Percentiles rank a stretch among this genome's conserved stretches.
Evolutionary conservation across 1,139 yeast species (phyloP).

Genomic region (Dujonia santamariae): DNA sequence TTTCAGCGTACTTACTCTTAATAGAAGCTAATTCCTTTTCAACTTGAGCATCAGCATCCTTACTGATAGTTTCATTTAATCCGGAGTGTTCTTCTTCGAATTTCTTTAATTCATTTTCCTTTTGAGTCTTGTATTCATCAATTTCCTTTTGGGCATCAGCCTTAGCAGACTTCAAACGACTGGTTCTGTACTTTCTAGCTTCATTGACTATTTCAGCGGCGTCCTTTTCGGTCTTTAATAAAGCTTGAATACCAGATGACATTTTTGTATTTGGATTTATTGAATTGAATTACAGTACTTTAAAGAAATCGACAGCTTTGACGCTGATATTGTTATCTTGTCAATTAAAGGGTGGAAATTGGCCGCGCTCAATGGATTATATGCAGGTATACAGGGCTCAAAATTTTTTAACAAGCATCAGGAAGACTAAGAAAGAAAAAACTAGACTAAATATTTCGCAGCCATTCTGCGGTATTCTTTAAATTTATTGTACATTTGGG

Average conservation of each 20-base stretch:
- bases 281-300: not conserved
- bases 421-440: no score
- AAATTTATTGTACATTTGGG: not conserved
- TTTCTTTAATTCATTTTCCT: constrained; percentile 76
- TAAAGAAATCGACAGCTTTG: no score
- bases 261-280: constrained; percentile 13
- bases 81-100: constrained; percentile 71
- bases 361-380: not conserved
- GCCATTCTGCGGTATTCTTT: no score
- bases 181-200: constrained; percentile 85
- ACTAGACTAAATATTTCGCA: no score
- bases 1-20: constrained; percentile 57
- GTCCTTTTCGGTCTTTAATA: constrained; percentile 80
- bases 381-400: constrained; percentile 1
- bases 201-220: constrained; percentile 93
- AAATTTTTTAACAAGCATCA: no score
- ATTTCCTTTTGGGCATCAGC: constrained; percentile 89
- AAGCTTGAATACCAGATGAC: constrained; percentile 39
- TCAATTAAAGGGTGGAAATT: not conserved
- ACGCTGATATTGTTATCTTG: not conserved
- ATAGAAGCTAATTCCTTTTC: constrained; percentile 60
- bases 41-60: constrained; percentile 66
- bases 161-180: constrained; percentile 90
- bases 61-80: constrained; percentile 62
- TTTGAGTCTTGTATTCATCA: constrained; percentile 77